Conservation (phyloP, 345 rosid species). For the Aethionema arabicum region DNA sequence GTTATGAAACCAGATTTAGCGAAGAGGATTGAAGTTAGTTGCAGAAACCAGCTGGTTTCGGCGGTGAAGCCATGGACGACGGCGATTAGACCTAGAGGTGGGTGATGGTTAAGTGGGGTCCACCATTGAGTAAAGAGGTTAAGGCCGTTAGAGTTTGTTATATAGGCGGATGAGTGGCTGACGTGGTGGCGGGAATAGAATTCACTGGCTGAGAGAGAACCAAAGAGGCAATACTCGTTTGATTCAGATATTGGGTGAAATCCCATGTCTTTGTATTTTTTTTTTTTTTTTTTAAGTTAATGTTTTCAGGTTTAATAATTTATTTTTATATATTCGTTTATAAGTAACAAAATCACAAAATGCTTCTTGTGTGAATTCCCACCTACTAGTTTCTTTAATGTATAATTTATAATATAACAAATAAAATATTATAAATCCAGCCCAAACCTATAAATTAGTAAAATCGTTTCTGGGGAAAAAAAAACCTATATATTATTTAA, state of each 20-base stretch:
- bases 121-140: constrained; percentile 87
- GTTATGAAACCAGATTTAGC: constrained; percentile 74
- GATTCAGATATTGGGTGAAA: constrained; percentile 77
- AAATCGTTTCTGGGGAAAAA: too few species aligned
- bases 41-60: constrained; percentile 80
- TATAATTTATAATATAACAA: background rate
- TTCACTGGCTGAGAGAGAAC: constrained; percentile 55
- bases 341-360: background rate
- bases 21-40: constrained; percentile 69
- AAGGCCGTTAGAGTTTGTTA: constrained; percentile 74
- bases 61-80: constrained; percentile 94
- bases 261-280: constrained; percentile 35
- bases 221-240: constrained; percentile 62
- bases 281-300: too few species aligned
- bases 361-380: constrained; percentile 33
- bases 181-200: constrained; percentile 81
- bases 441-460: too few species aligned
- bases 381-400: constrained; percentile 15
- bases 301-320: too few species aligned
- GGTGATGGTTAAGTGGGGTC: constrained; percentile 53
- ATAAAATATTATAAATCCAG: background rate
- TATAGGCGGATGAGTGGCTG: constrained; percentile 61
- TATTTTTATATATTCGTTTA: too few species aligned
- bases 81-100: constrained; percentile 56
- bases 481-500: too few species aligned